A percentile compares a stretch with the other conserved stretches of the same genome.
Evolutionary conservation across 768 basidiomycete species (phyloP).

Genomic region (Pulveroboletus sp.): DNA sequence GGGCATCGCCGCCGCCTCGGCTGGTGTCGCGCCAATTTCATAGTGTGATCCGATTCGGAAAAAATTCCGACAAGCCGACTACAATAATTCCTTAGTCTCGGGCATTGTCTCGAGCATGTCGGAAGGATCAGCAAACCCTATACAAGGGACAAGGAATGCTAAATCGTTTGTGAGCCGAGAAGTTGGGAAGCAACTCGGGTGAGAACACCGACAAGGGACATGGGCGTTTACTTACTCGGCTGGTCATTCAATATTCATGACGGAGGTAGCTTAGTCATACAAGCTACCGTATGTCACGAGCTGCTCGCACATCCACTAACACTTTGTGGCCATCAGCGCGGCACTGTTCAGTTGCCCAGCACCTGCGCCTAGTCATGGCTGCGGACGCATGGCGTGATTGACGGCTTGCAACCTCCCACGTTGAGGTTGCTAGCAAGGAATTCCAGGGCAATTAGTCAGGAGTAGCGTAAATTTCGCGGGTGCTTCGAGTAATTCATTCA

Average conservation of each 20-base stretch:
- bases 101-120: conserved; percentile 1
- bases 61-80: neutral
- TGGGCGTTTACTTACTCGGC: conserved; percentile 7
- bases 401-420: neutral
- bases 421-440: neutral
- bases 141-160: conserved; percentile 2
- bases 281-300: too few species aligned
- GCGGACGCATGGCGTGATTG: neutral
- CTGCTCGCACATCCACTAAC: neutral
- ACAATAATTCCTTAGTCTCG: neutral
- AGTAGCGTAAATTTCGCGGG: conserved; percentile 13
- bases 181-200: neutral
- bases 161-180: neutral
- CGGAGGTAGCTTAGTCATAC: too few species aligned
- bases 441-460: conserved; percentile 4
- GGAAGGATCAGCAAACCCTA: neutral
- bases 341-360: neutral
- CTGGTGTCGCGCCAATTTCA: conserved; percentile 4
- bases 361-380: neutral
- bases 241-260: neutral
- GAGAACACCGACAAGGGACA: neutral
- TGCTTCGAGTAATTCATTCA: conserved; percentile 13
- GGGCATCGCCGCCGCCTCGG: conserved; percentile 21
- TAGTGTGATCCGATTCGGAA: conserved; percentile 10
- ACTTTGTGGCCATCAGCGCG: neutral